A percentile compares a stretch with the other conserved stretches of the same genome.
phyloP scores from a whole-genome alignment of 305 asterid genomes.

The Galium porrigens region DNA sequence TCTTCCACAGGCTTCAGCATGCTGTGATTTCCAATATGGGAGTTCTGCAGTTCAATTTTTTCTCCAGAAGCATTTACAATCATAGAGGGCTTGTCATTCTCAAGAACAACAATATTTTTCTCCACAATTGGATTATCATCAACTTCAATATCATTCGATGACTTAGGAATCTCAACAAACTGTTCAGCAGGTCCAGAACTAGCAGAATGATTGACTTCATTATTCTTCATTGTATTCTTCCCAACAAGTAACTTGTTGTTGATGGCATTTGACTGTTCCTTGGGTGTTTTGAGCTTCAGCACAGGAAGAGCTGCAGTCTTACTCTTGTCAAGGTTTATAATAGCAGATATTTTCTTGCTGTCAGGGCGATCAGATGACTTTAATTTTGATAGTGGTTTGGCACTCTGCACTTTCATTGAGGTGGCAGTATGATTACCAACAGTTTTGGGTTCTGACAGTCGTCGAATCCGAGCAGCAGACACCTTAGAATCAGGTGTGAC shows the following conservation, averaged over 20 bases:
- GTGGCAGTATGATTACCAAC: conserved; percentile 26
- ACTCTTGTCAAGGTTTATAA: conserved; percentile 61
- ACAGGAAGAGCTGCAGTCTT: conserved; percentile 76
- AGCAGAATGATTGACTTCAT: conserved; percentile 29
- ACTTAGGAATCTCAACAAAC: conserved; percentile 21
- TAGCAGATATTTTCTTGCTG: conserved; percentile 62
- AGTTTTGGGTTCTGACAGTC: conserved; percentile 82
- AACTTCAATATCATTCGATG: conserved; percentile 30
- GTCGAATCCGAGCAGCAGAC: conserved; percentile 56
- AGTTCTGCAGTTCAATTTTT: conserved; percentile 20
- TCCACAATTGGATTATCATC: conserved; percentile 69
- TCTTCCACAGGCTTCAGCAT: conserved; percentile 23
- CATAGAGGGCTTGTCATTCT: conserved; percentile 54
- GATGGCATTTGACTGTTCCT: conserved; percentile 22
- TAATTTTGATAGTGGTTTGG: conserved; percentile 38
- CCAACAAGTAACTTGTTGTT: conserved; percentile 25
- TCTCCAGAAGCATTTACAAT: conserved; percentile 27
- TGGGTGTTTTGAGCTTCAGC: conserved; percentile 55
- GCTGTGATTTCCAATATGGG: conserved; percentile 19
- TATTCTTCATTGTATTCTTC: conserved; percentile 23
- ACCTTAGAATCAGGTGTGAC: conserved; percentile 52
- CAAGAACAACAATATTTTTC: conserved; percentile 65
- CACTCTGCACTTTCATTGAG: conserved; percentile 35
- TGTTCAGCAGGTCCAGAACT: conserved; percentile 26
- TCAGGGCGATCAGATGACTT: conserved; percentile 54